Conservation (phyloP, 2,329 filamentous ascomycete genomes). For the Whalleya microplaca region DNA sequence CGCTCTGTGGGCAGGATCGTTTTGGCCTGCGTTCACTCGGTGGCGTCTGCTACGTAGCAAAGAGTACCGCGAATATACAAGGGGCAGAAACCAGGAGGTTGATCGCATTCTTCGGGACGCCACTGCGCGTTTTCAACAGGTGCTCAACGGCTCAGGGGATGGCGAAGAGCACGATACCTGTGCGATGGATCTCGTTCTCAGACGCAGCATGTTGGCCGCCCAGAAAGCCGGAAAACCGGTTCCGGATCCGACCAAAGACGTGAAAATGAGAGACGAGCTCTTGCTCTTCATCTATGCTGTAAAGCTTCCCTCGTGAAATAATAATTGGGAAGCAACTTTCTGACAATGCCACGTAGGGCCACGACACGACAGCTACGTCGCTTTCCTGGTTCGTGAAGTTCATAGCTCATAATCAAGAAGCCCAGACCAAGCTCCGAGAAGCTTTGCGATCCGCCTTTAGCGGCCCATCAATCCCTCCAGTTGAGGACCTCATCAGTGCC, state of each 20-base stretch:
- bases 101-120: conserved; percentile 27
- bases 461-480: conserved; percentile 32
- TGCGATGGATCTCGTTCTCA: conserved; percentile 42
- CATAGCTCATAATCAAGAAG: conserved; percentile 38
- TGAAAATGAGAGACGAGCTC: conserved; percentile 34
- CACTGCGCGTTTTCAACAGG: conserved; percentile 21
- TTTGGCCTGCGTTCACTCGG: conserved; percentile 11
- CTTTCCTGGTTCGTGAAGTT: conserved; percentile 46
- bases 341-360: conserved; percentile 38
- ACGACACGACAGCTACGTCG: conserved; percentile 49
- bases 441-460: conserved; percentile 35
- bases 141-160: conserved; percentile 22
- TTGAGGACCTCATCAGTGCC: conserved; percentile 36
- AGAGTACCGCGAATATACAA: conserved; percentile 24
- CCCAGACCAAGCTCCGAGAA: conserved; percentile 41
- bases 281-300: conserved; percentile 27
- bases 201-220: conserved; percentile 38
- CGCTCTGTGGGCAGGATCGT: conserved; percentile 6
- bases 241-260: conserved; percentile 29
- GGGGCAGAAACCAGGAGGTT: conserved; percentile 26
- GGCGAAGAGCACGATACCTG: conserved; percentile 36
- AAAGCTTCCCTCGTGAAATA: conserved; percentile 8
- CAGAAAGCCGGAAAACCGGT: conserved; percentile 37
- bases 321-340: conserved; percentile 39
- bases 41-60: conserved; percentile 14